These are phyloP conservation scores for Skeletonema tropicum DNA, from an alignment of 108 stramenopile genomes.

Conservation along the genomic window DNA sequence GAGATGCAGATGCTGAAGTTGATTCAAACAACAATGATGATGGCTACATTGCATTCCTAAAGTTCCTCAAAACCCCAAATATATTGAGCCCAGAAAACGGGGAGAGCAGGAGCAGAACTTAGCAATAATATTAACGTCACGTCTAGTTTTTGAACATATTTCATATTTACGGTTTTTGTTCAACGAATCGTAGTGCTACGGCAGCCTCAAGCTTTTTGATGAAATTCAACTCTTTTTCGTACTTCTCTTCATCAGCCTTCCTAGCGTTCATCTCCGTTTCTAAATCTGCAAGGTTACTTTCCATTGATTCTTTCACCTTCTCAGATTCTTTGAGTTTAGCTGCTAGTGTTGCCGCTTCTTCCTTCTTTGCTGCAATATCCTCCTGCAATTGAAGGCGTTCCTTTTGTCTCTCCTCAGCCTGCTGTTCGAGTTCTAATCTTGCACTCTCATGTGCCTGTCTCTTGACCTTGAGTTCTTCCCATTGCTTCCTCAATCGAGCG, in stretches of 20 bases:
- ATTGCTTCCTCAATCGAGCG: conserved; percentile 33
- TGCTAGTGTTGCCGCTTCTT: conserved; percentile 15
- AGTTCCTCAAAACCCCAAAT: background rate
- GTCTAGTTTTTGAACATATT: background rate
- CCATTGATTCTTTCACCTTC: conserved; percentile 24
- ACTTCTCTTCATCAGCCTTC: conserved; percentile 23
- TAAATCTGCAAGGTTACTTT: conserved; percentile 37
- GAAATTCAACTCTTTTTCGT: conserved; percentile 23
- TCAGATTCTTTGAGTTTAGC: conserved; percentile 18
- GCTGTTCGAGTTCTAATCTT: conserved; percentile 15
- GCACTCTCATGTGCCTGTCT: conserved; percentile 25
- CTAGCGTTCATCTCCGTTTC: conserved; percentile 32
- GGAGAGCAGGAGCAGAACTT: background rate
- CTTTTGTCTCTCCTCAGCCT: conserved; percentile 19
- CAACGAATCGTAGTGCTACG: conserved; percentile 37
- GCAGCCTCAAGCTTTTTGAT: conserved; percentile 33
- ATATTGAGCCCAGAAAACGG: background rate
- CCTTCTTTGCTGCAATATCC: conserved; percentile 24
- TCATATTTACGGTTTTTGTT: background rate
- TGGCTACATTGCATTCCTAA: background rate
- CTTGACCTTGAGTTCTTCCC: conserved; percentile 42
- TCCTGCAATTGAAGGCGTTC: conserved; percentile 38
- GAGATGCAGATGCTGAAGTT: too few relatives aligned
- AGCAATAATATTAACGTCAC: background rate
- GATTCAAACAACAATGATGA: background rate